Evolutionary conservation across 2,329 filamentous ascomycete genomes (phyloP).

Genomic region (Clarireedia sp.): DNA sequence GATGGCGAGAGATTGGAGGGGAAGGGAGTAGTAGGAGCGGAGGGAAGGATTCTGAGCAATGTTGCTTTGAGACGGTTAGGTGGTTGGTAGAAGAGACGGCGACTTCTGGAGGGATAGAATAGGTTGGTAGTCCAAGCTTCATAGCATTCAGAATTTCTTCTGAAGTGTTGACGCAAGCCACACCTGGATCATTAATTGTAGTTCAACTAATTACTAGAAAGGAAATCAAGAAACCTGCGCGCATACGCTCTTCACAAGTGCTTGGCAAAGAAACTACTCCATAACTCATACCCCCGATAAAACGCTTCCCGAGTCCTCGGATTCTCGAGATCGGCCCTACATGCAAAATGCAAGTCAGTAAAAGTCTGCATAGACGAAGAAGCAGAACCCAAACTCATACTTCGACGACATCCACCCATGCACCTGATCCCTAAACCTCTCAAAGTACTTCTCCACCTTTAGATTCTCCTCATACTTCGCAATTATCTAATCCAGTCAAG

Average conservation of each 20-base stretch:
- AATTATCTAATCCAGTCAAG: conserved; percentile 27
- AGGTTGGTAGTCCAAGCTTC: no score
- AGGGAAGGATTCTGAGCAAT: conserved; percentile 32
- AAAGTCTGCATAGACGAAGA: background rate
- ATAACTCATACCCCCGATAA: conserved; percentile 8
- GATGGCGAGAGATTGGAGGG: conserved; percentile 35
- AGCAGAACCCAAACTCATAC: conserved; percentile 16
- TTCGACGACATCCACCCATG: conserved; percentile 71
- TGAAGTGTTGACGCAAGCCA: no score
- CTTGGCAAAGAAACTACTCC: background rate
- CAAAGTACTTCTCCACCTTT: conserved; percentile 45
- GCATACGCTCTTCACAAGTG: background rate
- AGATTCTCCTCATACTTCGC: conserved; percentile 32
- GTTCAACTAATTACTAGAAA: no score
- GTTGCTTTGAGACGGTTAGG: conserved; percentile 34
- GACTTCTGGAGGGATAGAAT: no score
- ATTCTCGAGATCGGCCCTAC: background rate
- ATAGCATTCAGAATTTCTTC: no score
- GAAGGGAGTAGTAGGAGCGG: conserved; percentile 32
- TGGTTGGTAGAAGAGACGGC: conserved; percentile 10
- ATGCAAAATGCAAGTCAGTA: background rate
- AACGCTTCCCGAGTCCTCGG: conserved; percentile 3
- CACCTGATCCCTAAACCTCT: conserved; percentile 59
- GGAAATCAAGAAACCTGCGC: no score
- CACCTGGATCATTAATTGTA: no score